These are phyloP conservation scores for Phyllosticta citriasiana DNA, from an alignment of 2,329 filamentous ascomycete genomes.

Conservation along the genomic window DNA sequence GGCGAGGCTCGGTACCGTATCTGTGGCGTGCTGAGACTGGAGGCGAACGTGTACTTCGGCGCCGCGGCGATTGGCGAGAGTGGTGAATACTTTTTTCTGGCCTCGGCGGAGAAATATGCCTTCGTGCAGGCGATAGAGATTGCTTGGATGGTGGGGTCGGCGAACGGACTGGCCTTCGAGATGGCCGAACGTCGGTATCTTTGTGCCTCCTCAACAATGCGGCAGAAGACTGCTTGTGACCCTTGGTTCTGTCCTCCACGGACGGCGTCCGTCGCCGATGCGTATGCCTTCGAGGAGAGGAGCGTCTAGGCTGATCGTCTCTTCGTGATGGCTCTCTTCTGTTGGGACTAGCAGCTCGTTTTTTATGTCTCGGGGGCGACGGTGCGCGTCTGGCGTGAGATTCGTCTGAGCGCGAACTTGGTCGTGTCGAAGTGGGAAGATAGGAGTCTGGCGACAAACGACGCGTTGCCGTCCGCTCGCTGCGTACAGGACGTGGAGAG, in stretches of 20 bases:
- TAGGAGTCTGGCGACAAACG: conserved; percentile 28
- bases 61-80: conserved; percentile 18
- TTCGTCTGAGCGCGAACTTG: conserved; percentile 32
- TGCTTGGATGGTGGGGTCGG: conserved; percentile 22
- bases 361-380: conserved; percentile 21
- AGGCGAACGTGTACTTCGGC: conserved; percentile 19
- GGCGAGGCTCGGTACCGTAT: conserved; percentile 14
- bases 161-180: conserved; percentile 20
- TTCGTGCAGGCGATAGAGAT: conserved; percentile 17
- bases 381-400: conserved; percentile 26
- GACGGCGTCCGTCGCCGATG: conserved; percentile 18
- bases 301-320: conserved; percentile 20
- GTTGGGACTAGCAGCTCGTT: conserved; percentile 23
- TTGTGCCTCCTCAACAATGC: conserved; percentile 5
- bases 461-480: conserved; percentile 21
- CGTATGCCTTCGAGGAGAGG: conserved; percentile 21
- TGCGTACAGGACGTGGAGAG: conserved; percentile 23
- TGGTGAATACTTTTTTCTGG: conserved; percentile 18
- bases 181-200: conserved; percentile 16
- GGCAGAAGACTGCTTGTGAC: conserved; percentile 1
- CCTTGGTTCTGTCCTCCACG: conserved; percentile 15
- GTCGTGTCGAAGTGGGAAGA: conserved; percentile 23
- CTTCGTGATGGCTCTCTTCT: conserved; percentile 19
- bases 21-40: conserved; percentile 14
- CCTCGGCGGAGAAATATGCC: conserved; percentile 19